These are phyloP conservation scores for Erodium moschatum DNA, from an alignment of 441 rosid species.

Conservation along the genomic window DNA sequence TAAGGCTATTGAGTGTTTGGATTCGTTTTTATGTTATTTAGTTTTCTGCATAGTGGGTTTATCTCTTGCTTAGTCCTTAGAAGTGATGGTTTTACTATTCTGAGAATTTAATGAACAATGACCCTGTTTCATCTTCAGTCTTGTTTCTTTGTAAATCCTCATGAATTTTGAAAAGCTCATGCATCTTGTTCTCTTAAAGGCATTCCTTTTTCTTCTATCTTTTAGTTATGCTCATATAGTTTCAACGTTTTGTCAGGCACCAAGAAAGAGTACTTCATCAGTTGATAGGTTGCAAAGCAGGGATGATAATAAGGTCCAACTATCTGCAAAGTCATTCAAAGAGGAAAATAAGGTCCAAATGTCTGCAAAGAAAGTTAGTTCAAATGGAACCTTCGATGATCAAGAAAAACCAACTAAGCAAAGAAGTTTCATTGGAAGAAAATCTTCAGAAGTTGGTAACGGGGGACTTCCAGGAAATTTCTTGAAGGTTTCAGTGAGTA, in stretches of 20 bases:
- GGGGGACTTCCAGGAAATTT: slow-evolving; percentile 59
- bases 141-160: no score
- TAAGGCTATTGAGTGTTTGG: no score
- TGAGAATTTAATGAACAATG: no score
- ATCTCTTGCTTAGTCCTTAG: not conserved
- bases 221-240: not conserved
- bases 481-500: slow-evolving; percentile 55
- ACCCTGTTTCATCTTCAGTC: no score
- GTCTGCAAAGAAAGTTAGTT: slow-evolving; percentile 39
- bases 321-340: slow-evolving; percentile 40
- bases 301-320: slow-evolving; percentile 46
- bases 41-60: not conserved
- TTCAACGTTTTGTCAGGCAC: slow-evolving; percentile 39
- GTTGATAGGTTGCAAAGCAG: slow-evolving; percentile 49
- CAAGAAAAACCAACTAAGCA: slow-evolving; percentile 42
- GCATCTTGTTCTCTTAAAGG: no score
- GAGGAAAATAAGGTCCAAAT: slow-evolving; percentile 44
- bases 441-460: slow-evolving; percentile 33
- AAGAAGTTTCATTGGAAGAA: slow-evolving; percentile 38
- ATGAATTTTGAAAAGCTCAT: no score
- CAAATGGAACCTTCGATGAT: slow-evolving; percentile 41
- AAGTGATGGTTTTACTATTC: no score
- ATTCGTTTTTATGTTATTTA: not conserved
- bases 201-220: no score
- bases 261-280: slow-evolving; percentile 59